Evolutionary conservation across 306 rosid genomes (phyloP).

Genomic region (Mimosa bimucronata): DNA sequence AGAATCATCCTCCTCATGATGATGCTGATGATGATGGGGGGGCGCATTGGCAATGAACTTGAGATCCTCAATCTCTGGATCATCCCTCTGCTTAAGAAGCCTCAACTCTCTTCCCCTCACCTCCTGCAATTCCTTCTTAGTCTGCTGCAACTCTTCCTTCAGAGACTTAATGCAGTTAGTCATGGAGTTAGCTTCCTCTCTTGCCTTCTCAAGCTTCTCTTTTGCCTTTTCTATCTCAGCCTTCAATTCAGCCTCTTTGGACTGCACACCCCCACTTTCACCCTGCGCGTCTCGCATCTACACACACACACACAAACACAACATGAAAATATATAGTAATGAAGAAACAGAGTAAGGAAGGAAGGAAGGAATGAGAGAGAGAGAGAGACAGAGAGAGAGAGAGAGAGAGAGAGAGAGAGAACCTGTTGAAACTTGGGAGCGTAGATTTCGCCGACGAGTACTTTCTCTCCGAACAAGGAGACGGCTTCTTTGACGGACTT

Average conservation of each 20-base stretch:
- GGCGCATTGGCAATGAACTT: constrained; percentile 60
- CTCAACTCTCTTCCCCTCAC: constrained; percentile 53
- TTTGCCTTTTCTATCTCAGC: constrained; percentile 70
- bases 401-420: neutral
- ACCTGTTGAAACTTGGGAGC: constrained; percentile 77
- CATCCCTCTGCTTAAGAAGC: constrained; percentile 38
- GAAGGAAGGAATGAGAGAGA: too few relatives aligned
- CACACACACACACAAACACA: neutral
- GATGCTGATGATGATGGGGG: too few relatives aligned
- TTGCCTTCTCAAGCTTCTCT: constrained; percentile 63
- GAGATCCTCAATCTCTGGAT: constrained; percentile 65
- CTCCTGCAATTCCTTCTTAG: constrained; percentile 64
- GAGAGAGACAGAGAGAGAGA: too few relatives aligned
- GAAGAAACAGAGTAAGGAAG: neutral
- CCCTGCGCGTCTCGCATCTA: constrained; percentile 50
- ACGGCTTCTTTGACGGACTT: constrained; percentile 89
- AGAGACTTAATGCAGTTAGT: constrained; percentile 55
- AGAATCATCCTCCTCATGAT: neutral
- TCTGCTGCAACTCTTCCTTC: constrained; percentile 64
- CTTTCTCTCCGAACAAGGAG: constrained; percentile 79
- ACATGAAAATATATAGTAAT: neutral
- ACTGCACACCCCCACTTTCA: constrained; percentile 45
- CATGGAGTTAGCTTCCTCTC: constrained; percentile 63
- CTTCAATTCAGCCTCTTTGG: constrained; percentile 49
- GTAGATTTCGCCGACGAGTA: constrained; percentile 81